Conservation (phyloP, 345 rosid genomes). For the Tarenaya hassleriana region DNA sequence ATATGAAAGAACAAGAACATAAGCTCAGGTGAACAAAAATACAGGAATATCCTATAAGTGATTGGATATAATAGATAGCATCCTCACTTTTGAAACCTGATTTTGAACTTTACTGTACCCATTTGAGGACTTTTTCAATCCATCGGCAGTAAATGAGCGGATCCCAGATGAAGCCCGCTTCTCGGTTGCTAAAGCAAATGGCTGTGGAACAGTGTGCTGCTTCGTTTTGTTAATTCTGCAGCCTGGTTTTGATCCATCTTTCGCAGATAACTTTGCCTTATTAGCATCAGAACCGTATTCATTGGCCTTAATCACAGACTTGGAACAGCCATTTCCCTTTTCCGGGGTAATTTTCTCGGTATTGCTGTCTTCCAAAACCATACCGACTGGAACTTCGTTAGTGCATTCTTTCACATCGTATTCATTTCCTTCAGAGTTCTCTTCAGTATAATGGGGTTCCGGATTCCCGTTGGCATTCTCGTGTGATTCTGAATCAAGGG, state of each 20-base stretch:
- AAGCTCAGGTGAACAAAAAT: neutral
- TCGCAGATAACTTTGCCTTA: slow-evolving; percentile 30
- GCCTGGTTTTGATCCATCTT: slow-evolving; percentile 41
- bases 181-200: slow-evolving; percentile 81
- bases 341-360: slow-evolving; percentile 19
- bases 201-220: slow-evolving; percentile 75
- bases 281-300: too few species aligned
- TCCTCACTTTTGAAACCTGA: slow-evolving; percentile 20
- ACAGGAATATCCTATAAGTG: neutral
- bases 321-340: slow-evolving; percentile 23
- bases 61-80: neutral
- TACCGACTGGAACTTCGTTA: slow-evolving; percentile 40
- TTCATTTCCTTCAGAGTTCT: slow-evolving; percentile 53
- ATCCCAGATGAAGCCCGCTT: slow-evolving; percentile 71
- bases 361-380: slow-evolving; percentile 28
- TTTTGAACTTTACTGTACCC: slow-evolving; percentile 19
- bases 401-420: slow-evolving; percentile 85
- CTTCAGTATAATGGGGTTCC: slow-evolving; percentile 42
- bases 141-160: slow-evolving; percentile 40
- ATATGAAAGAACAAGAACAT: slow-evolving; percentile 4
- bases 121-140: slow-evolving; percentile 18
- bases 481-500: slow-evolving; percentile 33
- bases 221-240: slow-evolving; percentile 42
- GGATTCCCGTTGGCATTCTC: slow-evolving; percentile 41
- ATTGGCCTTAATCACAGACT: slow-evolving; percentile 27